A percentile compares a stretch with the other conserved stretches of the same genome.
Conservation (phyloP, 768 basidiomycete species). For the Boletales sp. region DNA sequence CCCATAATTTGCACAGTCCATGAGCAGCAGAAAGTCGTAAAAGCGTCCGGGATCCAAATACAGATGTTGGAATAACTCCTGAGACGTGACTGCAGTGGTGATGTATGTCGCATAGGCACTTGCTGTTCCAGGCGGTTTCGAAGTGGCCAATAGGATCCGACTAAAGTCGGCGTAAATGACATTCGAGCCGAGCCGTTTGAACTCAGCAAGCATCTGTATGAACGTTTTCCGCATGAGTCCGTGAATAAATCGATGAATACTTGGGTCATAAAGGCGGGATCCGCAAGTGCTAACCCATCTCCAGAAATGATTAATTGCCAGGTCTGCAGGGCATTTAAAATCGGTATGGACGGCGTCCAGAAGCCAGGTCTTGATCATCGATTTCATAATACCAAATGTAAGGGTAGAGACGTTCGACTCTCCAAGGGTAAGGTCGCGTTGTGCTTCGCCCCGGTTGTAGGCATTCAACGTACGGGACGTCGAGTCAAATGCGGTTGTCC, state of each 20-base stretch:
- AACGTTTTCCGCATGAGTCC: slow-evolving; percentile 98
- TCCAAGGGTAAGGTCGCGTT: slow-evolving; percentile 75
- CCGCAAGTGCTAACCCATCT: slow-evolving; percentile 88
- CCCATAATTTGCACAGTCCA: slow-evolving; percentile 92
- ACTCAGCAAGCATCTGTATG: slow-evolving; percentile 94
- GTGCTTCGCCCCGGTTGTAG: slow-evolving; percentile 61
- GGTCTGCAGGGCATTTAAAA: slow-evolving; percentile 59
- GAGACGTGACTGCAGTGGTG: slow-evolving; percentile 86
- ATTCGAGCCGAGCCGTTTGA: slow-evolving; percentile 89
- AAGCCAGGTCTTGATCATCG: slow-evolving; percentile 89
- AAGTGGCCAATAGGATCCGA: slow-evolving; percentile 84
- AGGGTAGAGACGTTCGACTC: slow-evolving; percentile 87
- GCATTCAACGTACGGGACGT: slow-evolving; percentile 88
- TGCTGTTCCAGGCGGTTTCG: slow-evolving; percentile 93
- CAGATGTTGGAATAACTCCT: slow-evolving; percentile 94
- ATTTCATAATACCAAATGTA: slow-evolving; percentile 79
- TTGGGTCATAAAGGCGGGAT: slow-evolving; percentile 87
- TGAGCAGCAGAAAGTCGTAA: slow-evolving; percentile 92
- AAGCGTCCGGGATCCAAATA: slow-evolving; percentile 82
- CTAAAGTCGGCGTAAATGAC: slow-evolving; percentile 94
- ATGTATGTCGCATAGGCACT: slow-evolving; percentile 96
- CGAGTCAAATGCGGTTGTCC: slow-evolving; percentile 91
- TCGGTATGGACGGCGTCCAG: slow-evolving; percentile 76
- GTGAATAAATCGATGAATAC: slow-evolving; percentile 89
- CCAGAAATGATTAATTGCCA: slow-evolving; percentile 94